phyloP scores from a whole-genome alignment of 345 rosid genomes.

The Limnanthes douglasii region DNA sequence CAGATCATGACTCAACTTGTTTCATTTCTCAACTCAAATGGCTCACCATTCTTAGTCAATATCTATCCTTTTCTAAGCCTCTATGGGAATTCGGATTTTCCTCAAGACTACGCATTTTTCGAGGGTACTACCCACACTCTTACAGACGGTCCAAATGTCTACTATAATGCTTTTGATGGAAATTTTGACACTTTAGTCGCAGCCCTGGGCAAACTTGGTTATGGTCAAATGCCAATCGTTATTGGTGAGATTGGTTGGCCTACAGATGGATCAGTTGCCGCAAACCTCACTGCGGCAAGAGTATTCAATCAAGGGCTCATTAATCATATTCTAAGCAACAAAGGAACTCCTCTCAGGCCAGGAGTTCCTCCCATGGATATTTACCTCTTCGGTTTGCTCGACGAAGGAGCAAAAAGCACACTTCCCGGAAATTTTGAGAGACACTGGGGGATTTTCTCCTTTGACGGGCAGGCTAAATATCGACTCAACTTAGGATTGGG shows the following conservation, averaged over 20 bases:
- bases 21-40: conserved; percentile 73
- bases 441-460: conserved; percentile 97
- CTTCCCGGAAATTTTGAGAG: conserved; percentile 90
- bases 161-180: conserved; percentile 87
- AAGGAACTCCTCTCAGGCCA: conserved; percentile 91
- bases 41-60: conserved; percentile 81
- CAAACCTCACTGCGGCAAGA: conserved; percentile 76
- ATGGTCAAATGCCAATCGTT: conserved; percentile 78
- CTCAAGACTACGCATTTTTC: conserved; percentile 88
- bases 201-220: conserved; percentile 73
- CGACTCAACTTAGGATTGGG: conserved; percentile 69
- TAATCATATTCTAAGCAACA: conserved; percentile 46
- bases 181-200: conserved; percentile 85
- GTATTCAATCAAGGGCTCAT: conserved; percentile 85
- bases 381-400: conserved; percentile 80
- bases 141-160: conserved; percentile 62
- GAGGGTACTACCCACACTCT: conserved; percentile 77
- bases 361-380: conserved; percentile 59
- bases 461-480: conserved; percentile 95
- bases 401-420: conserved; percentile 75
- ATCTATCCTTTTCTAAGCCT: conserved; percentile 96
- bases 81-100: conserved; percentile 78
- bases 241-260: conserved; percentile 99
- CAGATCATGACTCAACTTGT: conserved; percentile 75
- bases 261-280: conserved; percentile 65